phyloP scores from a whole-genome alignment of 805 yeast species.

The Sugiyamaella americana region DNA sequence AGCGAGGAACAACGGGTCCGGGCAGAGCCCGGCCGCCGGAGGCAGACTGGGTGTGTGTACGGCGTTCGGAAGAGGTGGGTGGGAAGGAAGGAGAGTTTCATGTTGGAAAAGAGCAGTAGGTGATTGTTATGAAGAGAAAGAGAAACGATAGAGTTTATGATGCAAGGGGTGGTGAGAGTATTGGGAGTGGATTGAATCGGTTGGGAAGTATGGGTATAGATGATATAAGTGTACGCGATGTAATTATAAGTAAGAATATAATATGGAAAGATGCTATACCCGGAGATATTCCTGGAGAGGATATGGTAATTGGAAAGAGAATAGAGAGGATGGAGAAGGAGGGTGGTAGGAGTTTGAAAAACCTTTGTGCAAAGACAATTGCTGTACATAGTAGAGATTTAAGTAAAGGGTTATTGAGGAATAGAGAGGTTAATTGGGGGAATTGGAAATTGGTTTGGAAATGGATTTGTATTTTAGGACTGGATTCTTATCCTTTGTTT shows the following conservation, averaged over 20 bases:
- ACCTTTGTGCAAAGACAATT: neutral
- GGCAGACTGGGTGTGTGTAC: too few species aligned
- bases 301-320: neutral
- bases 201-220: neutral
- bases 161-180: neutral
- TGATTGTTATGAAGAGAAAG: neutral
- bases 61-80: too few species aligned
- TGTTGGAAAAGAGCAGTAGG: too few species aligned
- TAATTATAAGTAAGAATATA: neutral
- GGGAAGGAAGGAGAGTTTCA: too few species aligned
- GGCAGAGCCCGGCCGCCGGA: too few species aligned
- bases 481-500: conserved; percentile 16
- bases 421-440: conserved; percentile 10
- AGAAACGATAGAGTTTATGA: neutral
- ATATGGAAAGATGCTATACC: neutral
- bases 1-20: too few species aligned
- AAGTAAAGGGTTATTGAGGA: conserved; percentile 4
- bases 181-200: neutral
- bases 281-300: neutral
- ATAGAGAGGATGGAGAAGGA: neutral
- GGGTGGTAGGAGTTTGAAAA: neutral
- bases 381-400: neutral
- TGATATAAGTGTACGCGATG: neutral
- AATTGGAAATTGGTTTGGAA: conserved; percentile 17
- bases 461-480: conserved; percentile 12